Evolutionary conservation across 2,329 filamentous ascomycete genomes (phyloP), one percentile per base, ranked within the genome.

Genomic region (Davidsoniella neocaledoniae): DNA sequence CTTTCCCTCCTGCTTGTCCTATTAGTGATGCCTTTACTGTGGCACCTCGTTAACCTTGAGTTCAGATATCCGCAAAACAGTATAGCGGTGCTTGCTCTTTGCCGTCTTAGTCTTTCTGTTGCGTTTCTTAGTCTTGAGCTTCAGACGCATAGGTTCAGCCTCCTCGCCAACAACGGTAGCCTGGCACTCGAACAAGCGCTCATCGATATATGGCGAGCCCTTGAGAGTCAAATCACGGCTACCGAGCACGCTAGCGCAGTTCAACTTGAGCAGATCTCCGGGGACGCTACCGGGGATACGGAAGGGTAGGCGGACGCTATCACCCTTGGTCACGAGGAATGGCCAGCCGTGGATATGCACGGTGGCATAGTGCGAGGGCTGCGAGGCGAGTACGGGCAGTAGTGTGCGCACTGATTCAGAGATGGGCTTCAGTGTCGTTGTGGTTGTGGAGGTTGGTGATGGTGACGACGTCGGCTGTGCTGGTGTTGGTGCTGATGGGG

Each of bases 151-250:
- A 33, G 85, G 84, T 68, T 88, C 84, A 51, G 77, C 76, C 67
- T 96, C 91, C 5, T 83, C 77, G 5, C 87, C 90, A 55, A 91
- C 73, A 23, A 98, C 87, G 33, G 81, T 77, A 14, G 88, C 86
- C 52, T 87, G 76, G 64, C 87, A 94, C 62, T 85, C 82, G 59
- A 87, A 96, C 52, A 94, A 65, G 49, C 78, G 68, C 64, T 90
- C 82, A 62, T 95, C 87, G 54, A 96, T 67, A 61, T 83, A 90
- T n/a, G 83, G 79, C 4, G 74, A 68, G 4, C 84, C 85, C 64
- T 87, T 85, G 55, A 96, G 71, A 4, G 90, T 95, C 66, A 85
- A 94, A 64, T 96, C 90, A 55, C 91, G 75, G 57, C 81, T 90
- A 25, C 91, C 91, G 42, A 98, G 68, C 49, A 81, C 71, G 39